phyloP scores from a whole-genome alignment of 73 alveolate genomes.

The Breviolum minutum region DNA sequence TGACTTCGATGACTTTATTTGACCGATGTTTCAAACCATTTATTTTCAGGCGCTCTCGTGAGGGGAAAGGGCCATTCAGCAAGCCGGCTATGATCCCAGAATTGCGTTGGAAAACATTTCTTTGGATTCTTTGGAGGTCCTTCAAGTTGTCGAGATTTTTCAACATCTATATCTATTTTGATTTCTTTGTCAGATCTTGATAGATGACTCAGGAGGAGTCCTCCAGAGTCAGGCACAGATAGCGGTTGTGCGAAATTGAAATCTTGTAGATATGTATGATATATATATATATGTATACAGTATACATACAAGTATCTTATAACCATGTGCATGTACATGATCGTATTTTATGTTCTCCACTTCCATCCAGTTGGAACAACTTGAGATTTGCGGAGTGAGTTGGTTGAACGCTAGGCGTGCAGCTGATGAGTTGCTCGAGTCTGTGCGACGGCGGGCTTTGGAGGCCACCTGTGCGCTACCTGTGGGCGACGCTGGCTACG shows the following conservation, averaged over 20 bases:
- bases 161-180: too few species aligned
- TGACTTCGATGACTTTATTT: background rate
- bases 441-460: conserved; percentile 85
- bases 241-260: background rate
- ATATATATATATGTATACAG: too few species aligned
- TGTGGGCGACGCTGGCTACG: background rate
- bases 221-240: conserved; percentile 20
- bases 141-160: too few species aligned
- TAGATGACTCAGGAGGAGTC: conserved; percentile 1
- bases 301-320: too few species aligned
- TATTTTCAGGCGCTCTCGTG: conserved; percentile 24
- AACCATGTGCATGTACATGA: background rate
- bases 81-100: background rate
- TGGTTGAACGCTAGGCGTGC: conserved; percentile 52
- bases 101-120: background rate
- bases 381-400: background rate
- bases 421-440: conserved; percentile 87
- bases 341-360: background rate
- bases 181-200: too few species aligned
- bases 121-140: background rate
- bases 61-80: background rate
- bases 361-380: background rate
- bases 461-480: background rate
- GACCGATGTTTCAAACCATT: background rate
- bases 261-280: background rate